Conservation (phyloP, 2,329 filamentous ascomycete genomes). For the Didymosphaeria variabile region DNA sequence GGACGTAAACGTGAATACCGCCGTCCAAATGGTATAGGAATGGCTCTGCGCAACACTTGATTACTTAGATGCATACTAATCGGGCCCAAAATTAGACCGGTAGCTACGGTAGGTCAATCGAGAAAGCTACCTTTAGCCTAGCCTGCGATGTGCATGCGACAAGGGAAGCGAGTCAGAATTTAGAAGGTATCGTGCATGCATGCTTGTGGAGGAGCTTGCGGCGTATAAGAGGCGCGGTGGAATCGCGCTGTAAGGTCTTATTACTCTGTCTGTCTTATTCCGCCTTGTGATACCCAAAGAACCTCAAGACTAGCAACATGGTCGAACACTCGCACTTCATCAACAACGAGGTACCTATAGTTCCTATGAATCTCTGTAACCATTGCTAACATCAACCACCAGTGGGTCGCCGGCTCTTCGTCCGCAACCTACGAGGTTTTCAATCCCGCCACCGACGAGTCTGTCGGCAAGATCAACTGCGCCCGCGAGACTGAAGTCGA, state of each 20-base stretch:
- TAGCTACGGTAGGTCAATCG: background rate
- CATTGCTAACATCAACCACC: background rate
- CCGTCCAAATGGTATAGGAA: background rate
- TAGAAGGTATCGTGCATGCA: background rate
- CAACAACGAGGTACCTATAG: constrained; percentile 37
- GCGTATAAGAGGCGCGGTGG: background rate
- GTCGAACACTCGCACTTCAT: constrained; percentile 35
- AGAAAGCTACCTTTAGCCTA: background rate
- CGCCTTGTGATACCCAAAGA: background rate
- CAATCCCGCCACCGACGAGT: constrained; percentile 35
- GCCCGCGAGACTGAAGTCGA: constrained; percentile 38
- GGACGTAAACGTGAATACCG: background rate
- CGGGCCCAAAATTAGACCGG: background rate
- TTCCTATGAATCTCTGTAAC: background rate
- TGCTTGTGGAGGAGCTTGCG: background rate
- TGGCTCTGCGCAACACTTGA: background rate
- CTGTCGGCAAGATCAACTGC: constrained; percentile 34
- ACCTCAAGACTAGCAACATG: constrained; percentile 18
- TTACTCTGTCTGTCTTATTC: background rate
- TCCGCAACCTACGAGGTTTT: constrained; percentile 32
- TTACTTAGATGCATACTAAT: background rate
- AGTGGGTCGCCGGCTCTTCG: constrained; percentile 37
- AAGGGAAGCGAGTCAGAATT: background rate
- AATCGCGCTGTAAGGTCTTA: background rate
- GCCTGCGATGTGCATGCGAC: background rate